Evolutionary conservation across 495 filamentous ascomycete genomes (phyloP).

Genomic region (Penicillium mononematosum): DNA sequence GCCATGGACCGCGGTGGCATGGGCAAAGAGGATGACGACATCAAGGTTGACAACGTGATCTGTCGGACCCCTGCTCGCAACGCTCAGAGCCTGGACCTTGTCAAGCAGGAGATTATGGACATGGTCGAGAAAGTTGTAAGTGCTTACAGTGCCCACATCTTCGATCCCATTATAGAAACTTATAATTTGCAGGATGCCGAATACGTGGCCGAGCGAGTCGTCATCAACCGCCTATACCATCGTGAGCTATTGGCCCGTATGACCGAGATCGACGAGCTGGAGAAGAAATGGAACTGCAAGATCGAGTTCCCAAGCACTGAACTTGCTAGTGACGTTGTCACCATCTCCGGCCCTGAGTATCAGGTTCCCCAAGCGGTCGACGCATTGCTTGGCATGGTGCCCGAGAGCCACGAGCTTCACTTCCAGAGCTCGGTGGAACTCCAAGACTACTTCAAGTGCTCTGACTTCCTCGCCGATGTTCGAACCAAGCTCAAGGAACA

Average conservation of each 20-base stretch:
- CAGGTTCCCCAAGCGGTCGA: slow-evolving; percentile 95
- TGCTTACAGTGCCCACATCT: slow-evolving; percentile 10
- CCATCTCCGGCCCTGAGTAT: slow-evolving; percentile 92
- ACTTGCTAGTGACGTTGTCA: slow-evolving; percentile 92
- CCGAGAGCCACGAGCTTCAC: slow-evolving; percentile 87
- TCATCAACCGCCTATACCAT: slow-evolving; percentile 92
- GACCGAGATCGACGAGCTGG: slow-evolving; percentile 84
- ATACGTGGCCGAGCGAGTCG: slow-evolving; percentile 88
- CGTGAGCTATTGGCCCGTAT: slow-evolving; percentile 87
- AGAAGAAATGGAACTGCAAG: slow-evolving; percentile 99
- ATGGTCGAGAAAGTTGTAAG: slow-evolving; percentile 94
- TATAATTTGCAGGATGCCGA: slow-evolving; percentile 71
- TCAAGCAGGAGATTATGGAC: slow-evolving; percentile 98
- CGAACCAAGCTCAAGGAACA: slow-evolving; percentile 81
- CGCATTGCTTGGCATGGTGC: slow-evolving; percentile 94
- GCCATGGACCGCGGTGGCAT: slow-evolving; percentile 97
- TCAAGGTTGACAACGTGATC: slow-evolving; percentile 98
- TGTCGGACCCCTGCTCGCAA: slow-evolving; percentile 97
- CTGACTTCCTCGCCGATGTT: slow-evolving; percentile 74
- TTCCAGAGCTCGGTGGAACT: slow-evolving; percentile 72
- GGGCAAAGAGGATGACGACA: slow-evolving; percentile 93
- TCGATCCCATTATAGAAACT: background rate
- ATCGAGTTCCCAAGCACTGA: slow-evolving; percentile 96
- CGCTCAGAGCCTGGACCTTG: slow-evolving; percentile 90
- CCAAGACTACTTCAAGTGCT: slow-evolving; percentile 72